phyloP scores from a whole-genome alignment of 1,284 basidiomycete species.

The Naganishia liquefaciens region DNA sequence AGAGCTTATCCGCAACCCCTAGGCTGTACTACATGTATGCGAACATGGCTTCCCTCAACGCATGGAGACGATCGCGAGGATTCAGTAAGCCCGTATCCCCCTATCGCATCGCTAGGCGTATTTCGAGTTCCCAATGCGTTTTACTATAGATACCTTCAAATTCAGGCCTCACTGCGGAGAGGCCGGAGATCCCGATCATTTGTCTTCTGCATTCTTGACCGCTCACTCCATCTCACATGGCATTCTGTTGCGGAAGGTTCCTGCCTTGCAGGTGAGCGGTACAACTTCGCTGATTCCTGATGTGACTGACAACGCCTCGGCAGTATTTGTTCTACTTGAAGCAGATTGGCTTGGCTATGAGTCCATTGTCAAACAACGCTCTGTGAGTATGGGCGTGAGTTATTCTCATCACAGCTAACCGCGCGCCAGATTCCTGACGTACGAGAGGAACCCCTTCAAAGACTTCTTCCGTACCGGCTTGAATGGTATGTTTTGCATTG shows the following conservation, averaged over 20 bases:
- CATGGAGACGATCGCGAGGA: constrained; percentile 81
- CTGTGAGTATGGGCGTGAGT: constrained; percentile 51
- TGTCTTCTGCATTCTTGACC: constrained; percentile 92
- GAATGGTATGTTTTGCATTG: constrained; percentile 57
- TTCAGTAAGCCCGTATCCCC: constrained; percentile 70
- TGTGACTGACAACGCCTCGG: constrained; percentile 43
- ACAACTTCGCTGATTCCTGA: not conserved
- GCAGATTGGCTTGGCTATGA: constrained; percentile 98
- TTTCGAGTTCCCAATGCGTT: not conserved
- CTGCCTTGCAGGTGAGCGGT: constrained; percentile 61
- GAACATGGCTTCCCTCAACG: constrained; percentile 91
- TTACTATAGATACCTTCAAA: constrained; percentile 79
- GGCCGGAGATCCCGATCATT: constrained; percentile 96
- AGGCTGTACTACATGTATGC: constrained; percentile 98
- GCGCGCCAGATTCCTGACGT: constrained; percentile 55
- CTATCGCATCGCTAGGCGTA: not conserved
- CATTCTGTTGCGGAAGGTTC: constrained; percentile 94
- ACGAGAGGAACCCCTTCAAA: constrained; percentile 95
- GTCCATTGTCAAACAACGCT: constrained; percentile 95
- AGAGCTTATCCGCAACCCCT: not conserved
- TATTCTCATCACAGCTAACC: not conserved
- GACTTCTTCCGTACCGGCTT: constrained; percentile 96
- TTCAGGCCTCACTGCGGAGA: constrained; percentile 96
- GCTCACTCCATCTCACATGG: constrained; percentile 99
- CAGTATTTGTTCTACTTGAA: constrained; percentile 95